Conservation (phyloP, 148 eudicot genomes). For the Suaeda aralocaspica region DNA sequence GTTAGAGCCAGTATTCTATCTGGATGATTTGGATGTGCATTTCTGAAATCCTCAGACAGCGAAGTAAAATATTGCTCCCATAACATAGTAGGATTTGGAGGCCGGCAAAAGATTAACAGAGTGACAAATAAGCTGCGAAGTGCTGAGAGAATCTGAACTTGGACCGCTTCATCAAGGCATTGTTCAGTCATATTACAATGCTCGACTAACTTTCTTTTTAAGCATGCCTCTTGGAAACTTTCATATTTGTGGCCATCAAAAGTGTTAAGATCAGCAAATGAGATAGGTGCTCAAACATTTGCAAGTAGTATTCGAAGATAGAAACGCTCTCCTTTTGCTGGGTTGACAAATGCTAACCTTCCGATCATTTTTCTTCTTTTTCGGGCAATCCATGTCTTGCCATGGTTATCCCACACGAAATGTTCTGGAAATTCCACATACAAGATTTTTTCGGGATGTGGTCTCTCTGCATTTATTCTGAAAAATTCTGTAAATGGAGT, state of each 20-base stretch:
- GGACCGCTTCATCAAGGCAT: not conserved
- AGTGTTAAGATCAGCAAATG: not conserved
- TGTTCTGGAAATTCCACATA: not conserved
- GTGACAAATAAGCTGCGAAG: not conserved
- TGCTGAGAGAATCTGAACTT: not conserved
- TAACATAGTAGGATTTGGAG: not conserved
- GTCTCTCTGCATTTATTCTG: not conserved
- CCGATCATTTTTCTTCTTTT: too few relatives aligned
- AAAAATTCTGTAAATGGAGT: not conserved
- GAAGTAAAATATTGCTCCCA: not conserved
- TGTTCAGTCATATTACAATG: not conserved
- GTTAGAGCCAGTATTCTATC: not conserved
- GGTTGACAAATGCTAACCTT: not conserved
- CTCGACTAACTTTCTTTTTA: not conserved
- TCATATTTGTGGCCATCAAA: not conserved
- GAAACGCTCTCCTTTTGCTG: not conserved
- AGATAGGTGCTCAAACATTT: not conserved
- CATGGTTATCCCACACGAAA: too few relatives aligned
- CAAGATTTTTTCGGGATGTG: not conserved
- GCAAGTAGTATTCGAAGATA: not conserved
- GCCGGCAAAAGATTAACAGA: not conserved
- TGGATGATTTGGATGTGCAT: too few relatives aligned
- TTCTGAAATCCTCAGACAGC: not conserved
- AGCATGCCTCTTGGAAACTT: not conserved
- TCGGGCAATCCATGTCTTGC: too few relatives aligned